A percentile compares a stretch with the other conserved stretches of the same genome.
Evolutionary conservation across 306 rosid genomes (phyloP).

Genomic region (Fragaria vesca): DNA sequence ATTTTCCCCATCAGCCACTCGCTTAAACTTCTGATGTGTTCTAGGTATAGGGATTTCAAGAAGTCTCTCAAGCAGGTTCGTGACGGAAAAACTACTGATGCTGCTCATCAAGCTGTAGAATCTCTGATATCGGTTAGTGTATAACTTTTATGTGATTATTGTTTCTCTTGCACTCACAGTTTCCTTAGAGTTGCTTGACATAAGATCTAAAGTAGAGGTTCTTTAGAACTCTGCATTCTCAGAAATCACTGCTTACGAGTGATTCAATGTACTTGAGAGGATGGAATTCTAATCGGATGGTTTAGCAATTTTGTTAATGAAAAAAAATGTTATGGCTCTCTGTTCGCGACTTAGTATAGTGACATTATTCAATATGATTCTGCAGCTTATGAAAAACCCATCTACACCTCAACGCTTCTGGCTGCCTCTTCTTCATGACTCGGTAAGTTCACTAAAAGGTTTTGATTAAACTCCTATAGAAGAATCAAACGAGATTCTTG

Average conservation of each 20-base stretch:
- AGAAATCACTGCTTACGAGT: not conserved
- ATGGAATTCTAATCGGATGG: not conserved
- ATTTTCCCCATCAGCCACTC: slow-evolving; percentile 7
- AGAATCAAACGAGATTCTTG: not conserved
- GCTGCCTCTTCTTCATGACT: slow-evolving; percentile 84
- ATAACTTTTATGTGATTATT: not conserved
- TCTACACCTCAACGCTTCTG: slow-evolving; percentile 94
- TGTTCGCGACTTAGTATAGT: too few species aligned
- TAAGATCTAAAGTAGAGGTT: not conserved
- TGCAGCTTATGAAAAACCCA: slow-evolving; percentile 88
- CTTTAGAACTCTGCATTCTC: not conserved
- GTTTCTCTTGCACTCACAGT: not conserved
- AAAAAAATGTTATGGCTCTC: not conserved
- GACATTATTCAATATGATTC: not conserved
- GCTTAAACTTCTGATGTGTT: slow-evolving; percentile 22
- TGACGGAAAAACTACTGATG: slow-evolving; percentile 56
- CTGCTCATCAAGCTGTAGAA: slow-evolving; percentile 74
- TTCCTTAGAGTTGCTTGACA: not conserved
- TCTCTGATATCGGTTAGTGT: slow-evolving; percentile 64
- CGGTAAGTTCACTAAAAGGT: slow-evolving; percentile 46
- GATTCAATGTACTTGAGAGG: not conserved
- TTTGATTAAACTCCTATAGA: not conserved
- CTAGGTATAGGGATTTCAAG: slow-evolving; percentile 91
- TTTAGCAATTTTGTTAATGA: not conserved
- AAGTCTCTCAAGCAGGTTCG: slow-evolving; percentile 70